Evolutionary conservation across 257 asterid genomes (phyloP).

Genomic region (Lycium barbarum): DNA sequence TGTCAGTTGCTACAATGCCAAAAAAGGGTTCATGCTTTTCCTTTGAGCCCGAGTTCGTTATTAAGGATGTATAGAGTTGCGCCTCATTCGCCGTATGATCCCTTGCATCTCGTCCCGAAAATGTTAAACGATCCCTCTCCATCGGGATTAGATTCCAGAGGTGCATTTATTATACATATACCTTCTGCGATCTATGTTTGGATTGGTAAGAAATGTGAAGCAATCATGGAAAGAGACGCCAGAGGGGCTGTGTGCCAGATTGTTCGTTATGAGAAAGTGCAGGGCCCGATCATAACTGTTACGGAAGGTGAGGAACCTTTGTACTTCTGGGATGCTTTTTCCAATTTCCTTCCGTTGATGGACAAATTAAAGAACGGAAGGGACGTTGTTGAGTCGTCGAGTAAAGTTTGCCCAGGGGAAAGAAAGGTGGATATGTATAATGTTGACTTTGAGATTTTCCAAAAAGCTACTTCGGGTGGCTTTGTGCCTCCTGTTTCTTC

Average conservation of each 20-base stretch:
- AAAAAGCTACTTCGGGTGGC: conserved; percentile 55
- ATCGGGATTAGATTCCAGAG: conserved; percentile 56
- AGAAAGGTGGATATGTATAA: conserved; percentile 44
- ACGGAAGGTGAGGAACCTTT: conserved; percentile 53
- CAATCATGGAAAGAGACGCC: conserved; percentile 56
- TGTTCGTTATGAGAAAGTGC: conserved; percentile 59
- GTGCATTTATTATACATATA: conserved; percentile 55
- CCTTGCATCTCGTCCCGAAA: conserved; percentile 60
- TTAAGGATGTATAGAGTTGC: conserved; percentile 54
- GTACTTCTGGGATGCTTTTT: conserved; percentile 58
- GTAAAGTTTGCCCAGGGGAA: conserved; percentile 38
- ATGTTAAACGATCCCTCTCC: conserved; percentile 57
- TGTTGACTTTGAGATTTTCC: conserved; percentile 54
- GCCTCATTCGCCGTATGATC: conserved; percentile 62
- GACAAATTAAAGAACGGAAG: conserved; percentile 42
- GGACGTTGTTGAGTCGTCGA: conserved; percentile 37
- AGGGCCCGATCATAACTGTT: conserved; percentile 46
- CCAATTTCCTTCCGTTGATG: conserved; percentile 52
- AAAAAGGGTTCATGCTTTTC: conserved; percentile 58
- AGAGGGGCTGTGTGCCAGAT: conserved; percentile 62
- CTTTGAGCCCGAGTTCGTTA: conserved; percentile 56
- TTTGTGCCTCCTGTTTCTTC: conserved; percentile 54
- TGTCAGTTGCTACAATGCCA: conserved; percentile 61
- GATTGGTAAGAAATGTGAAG: conserved; percentile 55
- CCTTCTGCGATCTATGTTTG: conserved; percentile 55